Evolutionary conservation across 2,329 filamentous ascomycete genomes (phyloP).

Genomic region (Fusarium sp.): DNA sequence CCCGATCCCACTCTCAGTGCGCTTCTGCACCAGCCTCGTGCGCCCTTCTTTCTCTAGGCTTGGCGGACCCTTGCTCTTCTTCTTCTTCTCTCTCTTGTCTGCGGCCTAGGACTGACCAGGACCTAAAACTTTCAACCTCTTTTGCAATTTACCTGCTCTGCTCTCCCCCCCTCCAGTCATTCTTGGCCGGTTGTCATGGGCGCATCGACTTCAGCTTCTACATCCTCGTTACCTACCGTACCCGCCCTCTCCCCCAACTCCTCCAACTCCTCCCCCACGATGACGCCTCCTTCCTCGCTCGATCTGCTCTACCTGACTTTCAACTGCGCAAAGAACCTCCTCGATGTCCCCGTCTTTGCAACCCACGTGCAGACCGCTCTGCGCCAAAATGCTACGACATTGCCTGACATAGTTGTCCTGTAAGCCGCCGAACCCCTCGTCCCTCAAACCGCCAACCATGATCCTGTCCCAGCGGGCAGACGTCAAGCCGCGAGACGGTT

Average conservation of each 20-base stretch:
- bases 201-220: conserved; percentile 11
- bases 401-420: conserved; percentile 66
- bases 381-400: conserved; percentile 53
- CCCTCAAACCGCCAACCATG: conserved; percentile 8
- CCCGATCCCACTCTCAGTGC: conserved; percentile 18
- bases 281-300: conserved; percentile 60
- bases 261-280: conserved; percentile 31
- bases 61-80: conserved; percentile 19
- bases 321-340: conserved; percentile 79
- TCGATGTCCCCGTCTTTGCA: conserved; percentile 75
- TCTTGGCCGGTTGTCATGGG: conserved; percentile 12
- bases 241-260: conserved; percentile 5
- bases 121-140: neutral
- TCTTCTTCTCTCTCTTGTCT: neutral
- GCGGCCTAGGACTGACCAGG: neutral
- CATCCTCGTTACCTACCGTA: conserved; percentile 5
- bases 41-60: conserved; percentile 17
- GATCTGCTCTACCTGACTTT: conserved; percentile 84
- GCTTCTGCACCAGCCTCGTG: conserved; percentile 22
- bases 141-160: neutral
- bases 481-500: conserved; percentile 15
- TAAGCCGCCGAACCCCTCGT: conserved; percentile 51
- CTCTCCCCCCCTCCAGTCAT: conserved; percentile 2
- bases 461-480: conserved; percentile 16
- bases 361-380: conserved; percentile 71